Base-by-base conservation (phyloP, 805 yeast genomes). In the Torulaspora delbrueckii region DNA sequence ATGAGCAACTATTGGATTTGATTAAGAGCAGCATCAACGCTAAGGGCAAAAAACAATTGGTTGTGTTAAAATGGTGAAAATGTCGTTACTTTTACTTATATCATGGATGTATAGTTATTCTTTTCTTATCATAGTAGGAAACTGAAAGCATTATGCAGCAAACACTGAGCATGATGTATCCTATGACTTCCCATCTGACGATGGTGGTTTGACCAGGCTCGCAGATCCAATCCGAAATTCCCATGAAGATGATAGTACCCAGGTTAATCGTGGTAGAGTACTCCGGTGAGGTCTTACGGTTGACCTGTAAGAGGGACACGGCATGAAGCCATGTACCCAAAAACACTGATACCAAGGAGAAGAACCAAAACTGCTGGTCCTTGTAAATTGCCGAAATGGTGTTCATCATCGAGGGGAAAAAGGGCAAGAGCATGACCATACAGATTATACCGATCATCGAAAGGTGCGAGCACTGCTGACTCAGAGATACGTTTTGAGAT, bases 21-120 rank as follows among this genome's bases (percentile, higher is more conserved):
- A 75, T 78, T 55, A 61, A 69, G 48, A 49, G 62, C 7, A 81
- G 79, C 4, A 66, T 82, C 36, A 59, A 50, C 1, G 59, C 69
- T 1, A 58, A 58, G 41, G 68, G 68, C 22, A 59, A 58, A 27
- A 66, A 66, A 44, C 58, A 62, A 19, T 27, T 66, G 33, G 56
- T 66, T 1, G 49, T 54, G 8, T 46, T 66, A 25, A 58, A 65
- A 40, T 65, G 68, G 65, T 55, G 40, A 50, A 24, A 37, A 31
- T 18, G 24, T 19, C 37, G 31, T 40, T 31, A 40, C 24, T 19
- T 40, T 22, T 32, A 23, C 23, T 32, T 40, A 42, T 40, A 42
- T 37, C 45, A 45, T 8, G 13, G 45, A 30, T 31, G 31, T 38
- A 41, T 25, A 41, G 32, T 37, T 18, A 37, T 28, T 28, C 42